phyloP scores from a whole-genome alignment of 441 rosid species.

The Biscutella laevigata region DNA sequence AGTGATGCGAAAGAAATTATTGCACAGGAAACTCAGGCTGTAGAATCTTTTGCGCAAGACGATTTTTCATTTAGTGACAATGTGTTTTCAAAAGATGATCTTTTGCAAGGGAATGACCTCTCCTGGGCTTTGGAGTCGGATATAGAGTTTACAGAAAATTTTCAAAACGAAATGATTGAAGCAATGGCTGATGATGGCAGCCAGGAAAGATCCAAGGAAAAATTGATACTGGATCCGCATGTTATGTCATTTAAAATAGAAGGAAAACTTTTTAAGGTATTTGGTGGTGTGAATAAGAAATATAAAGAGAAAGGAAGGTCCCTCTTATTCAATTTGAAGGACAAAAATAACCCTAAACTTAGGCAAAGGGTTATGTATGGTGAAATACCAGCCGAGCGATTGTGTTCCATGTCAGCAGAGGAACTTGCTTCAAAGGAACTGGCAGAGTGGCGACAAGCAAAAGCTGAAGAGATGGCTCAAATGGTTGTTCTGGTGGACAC shows the following conservation, averaged over 20 bases:
- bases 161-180: constrained; percentile 20
- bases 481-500: constrained; percentile 81
- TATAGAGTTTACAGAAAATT: constrained; percentile 23
- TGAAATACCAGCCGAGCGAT: constrained; percentile 51
- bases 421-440: constrained; percentile 92
- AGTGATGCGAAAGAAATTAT: constrained; percentile 15
- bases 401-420: constrained; percentile 87
- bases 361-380: constrained; percentile 70
- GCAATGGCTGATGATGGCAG: constrained; percentile 18
- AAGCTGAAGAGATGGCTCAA: constrained; percentile 87
- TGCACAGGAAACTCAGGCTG: constrained; percentile 28
- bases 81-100: constrained; percentile 65
- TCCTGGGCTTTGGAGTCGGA: constrained; percentile 61
- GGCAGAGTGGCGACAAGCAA: constrained; percentile 87
- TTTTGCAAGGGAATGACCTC: constrained; percentile 77
- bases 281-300: constrained; percentile 85
- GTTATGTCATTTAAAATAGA: constrained; percentile 57
- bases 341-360: constrained; percentile 75
- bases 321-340: constrained; percentile 78
- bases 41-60: constrained; percentile 31
- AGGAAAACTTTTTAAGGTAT: constrained; percentile 61
- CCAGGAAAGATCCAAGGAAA: constrained; percentile 7
- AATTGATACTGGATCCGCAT: constrained; percentile 32
- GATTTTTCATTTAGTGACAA: constrained; percentile 48
- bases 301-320: constrained; percentile 89